These are phyloP conservation scores for Sporothrix euskadiensis DNA, from an alignment of 2,329 filamentous ascomycete species.

Conservation along the genomic window DNA sequence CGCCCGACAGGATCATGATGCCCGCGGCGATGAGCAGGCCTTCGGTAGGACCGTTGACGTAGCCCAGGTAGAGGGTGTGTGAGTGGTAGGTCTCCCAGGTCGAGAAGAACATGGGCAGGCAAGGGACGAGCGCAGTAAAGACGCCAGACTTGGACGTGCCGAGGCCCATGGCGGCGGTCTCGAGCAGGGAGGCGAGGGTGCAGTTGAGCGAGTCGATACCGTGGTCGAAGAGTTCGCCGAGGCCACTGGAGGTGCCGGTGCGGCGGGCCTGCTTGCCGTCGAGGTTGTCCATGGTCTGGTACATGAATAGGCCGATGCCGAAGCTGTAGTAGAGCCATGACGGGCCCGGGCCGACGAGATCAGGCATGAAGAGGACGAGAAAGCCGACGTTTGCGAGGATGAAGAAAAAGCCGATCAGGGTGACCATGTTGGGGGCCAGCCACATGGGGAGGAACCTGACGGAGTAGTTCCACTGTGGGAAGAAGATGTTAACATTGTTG, in stretches of 20 bases:
- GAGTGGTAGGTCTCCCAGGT: constrained; percentile 99
- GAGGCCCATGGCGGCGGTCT: constrained; percentile 90
- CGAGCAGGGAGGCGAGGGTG: constrained; percentile 84
- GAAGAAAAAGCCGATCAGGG: constrained; percentile 90
- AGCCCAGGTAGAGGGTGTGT: constrained; percentile 92
- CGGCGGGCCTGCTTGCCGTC: constrained; percentile 96
- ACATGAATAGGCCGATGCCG: constrained; percentile 94
- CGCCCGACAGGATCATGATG: constrained; percentile 84
- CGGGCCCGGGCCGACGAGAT: constrained; percentile 84
- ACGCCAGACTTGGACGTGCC: constrained; percentile 81
- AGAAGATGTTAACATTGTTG: neutral
- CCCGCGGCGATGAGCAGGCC: constrained; percentile 83
- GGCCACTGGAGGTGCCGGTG: constrained; percentile 89
- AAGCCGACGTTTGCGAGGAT: constrained; percentile 79
- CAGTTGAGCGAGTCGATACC: constrained; percentile 98
- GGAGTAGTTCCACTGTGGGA: constrained; percentile 84
- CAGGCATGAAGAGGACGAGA: constrained; percentile 79
- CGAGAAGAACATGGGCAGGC: constrained; percentile 97
- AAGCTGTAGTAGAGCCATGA: constrained; percentile 96
- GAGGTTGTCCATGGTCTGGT: constrained; percentile 98
- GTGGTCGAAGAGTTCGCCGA: constrained; percentile 97
- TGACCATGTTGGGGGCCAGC: constrained; percentile 98
- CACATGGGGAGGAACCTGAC: constrained; percentile 91
- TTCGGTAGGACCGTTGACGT: constrained; percentile 96
- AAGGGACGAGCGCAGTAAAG: constrained; percentile 88